A percentile compares a stretch with the other conserved stretches of the same genome.
Evolutionary conservation across 2,329 filamentous ascomycete genomes (phyloP).

Genomic region (Alternaria atra): DNA sequence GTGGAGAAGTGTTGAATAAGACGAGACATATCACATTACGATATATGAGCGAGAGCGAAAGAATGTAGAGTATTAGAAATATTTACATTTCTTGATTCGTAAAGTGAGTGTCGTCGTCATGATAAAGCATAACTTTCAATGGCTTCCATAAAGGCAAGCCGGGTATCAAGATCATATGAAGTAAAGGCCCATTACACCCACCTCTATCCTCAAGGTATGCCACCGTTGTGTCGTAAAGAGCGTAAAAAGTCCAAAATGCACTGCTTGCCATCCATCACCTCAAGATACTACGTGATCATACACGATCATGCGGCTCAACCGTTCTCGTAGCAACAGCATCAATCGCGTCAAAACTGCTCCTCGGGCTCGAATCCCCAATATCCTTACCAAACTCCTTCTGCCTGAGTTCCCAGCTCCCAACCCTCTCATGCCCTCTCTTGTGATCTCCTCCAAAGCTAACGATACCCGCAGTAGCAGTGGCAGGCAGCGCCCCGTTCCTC

Average conservation of each 20-base stretch:
- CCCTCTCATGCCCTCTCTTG: constrained; percentile 58
- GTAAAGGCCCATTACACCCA: constrained; percentile 12
- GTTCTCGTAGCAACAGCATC: constrained; percentile 52
- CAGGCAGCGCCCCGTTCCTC: constrained; percentile 52
- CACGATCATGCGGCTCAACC: constrained; percentile 58
- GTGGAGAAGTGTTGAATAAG: background rate
- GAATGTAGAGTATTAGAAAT: background rate
- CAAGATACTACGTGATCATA: constrained; percentile 43
- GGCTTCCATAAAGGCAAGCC: constrained; percentile 3
- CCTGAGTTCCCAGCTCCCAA: constrained; percentile 66
- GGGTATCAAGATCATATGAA: constrained; percentile 36
- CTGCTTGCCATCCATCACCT: background rate
- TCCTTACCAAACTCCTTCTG: constrained; percentile 47
- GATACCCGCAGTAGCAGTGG: constrained; percentile 2
- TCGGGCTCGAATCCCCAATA: constrained; percentile 34
- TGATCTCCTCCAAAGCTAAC: constrained; percentile 22
- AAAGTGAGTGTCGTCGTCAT: constrained; percentile 6
- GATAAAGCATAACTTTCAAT: constrained; percentile 1
- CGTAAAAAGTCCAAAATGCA: background rate
- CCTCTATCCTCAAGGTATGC: background rate
- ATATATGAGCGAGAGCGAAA: background rate
- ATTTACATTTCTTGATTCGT: background rate
- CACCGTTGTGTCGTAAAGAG: constrained; percentile 6
- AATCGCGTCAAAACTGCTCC: constrained; percentile 58
- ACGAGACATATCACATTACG: too few relatives aligned